phyloP scores from a whole-genome alignment of 2,329 filamentous ascomycete species.

The Hypoxylon sp. region DNA sequence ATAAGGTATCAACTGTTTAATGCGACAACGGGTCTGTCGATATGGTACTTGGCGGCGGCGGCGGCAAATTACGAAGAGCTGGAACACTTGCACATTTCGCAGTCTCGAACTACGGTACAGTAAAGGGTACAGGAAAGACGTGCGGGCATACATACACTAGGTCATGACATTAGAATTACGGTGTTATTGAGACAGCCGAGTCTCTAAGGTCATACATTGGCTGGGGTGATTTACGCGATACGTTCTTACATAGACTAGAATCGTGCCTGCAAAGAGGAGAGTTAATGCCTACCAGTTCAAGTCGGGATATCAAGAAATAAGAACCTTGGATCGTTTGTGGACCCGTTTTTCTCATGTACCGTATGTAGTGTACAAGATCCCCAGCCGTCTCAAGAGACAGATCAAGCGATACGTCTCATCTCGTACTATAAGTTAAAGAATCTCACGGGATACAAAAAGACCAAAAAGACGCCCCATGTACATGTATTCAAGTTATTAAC shows the following conservation, averaged over 20 bases:
- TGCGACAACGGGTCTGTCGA: neutral
- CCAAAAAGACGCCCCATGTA: neutral
- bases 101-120: neutral
- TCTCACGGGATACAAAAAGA: neutral
- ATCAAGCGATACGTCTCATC: neutral
- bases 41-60: neutral
- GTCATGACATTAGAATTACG: neutral
- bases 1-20: neutral
- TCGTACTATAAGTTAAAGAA: neutral
- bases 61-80: neutral
- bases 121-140: neutral
- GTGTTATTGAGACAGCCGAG: neutral
- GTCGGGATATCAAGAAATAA: too few relatives aligned
- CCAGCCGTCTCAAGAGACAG: neutral
- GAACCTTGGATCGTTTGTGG: neutral
- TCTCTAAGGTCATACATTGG: neutral
- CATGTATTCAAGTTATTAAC: neutral
- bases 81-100: neutral
- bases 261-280: neutral
- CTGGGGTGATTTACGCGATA: neutral
- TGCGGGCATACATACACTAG: neutral
- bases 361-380: too few relatives aligned
- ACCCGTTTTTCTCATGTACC: neutral
- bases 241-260: slow-evolving; percentile 10
- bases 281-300: neutral